Conservation (phyloP, 768 basidiomycete species). For the Lactarius tabidus region DNA sequence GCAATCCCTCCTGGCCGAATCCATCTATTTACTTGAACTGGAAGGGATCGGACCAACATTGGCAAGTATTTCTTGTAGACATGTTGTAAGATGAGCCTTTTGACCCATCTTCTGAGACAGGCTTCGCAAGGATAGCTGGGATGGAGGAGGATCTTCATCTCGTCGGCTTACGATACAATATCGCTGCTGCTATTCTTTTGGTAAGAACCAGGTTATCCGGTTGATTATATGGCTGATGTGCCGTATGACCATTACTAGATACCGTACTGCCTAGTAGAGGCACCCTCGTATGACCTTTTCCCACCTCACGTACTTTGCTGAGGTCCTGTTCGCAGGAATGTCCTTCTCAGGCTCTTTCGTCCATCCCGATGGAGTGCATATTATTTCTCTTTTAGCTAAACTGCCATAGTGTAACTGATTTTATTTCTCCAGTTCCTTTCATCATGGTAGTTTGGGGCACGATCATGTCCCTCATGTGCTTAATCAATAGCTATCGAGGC, state of each 20-base stretch:
- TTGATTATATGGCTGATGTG: background rate
- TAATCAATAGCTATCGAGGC: constrained; percentile 34
- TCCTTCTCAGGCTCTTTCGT: constrained; percentile 35
- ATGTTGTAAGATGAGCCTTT: no score
- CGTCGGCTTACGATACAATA: constrained; percentile 35
- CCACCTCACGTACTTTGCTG: background rate
- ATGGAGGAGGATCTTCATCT: constrained; percentile 39
- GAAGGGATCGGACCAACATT: constrained; percentile 26
- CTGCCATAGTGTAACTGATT: background rate
- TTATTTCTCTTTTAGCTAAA: background rate
- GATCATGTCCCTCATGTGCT: constrained; percentile 38
- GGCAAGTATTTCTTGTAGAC: constrained; percentile 3
- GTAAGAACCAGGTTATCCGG: constrained; percentile 23
- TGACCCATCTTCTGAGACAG: constrained; percentile 1
- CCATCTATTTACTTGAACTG: background rate
- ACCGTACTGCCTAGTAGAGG: constrained; percentile 37
- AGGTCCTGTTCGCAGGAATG: constrained; percentile 31
- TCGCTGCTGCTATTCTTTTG: constrained; percentile 39
- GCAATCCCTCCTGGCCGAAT: no score
- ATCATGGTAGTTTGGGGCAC: constrained; percentile 41
- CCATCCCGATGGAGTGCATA: constrained; percentile 37
- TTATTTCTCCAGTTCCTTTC: constrained; percentile 34
- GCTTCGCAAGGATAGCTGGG: constrained; percentile 39
- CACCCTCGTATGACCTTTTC: constrained; percentile 35
- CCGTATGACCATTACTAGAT: constrained; percentile 25